Evolutionary conservation across 768 basidiomycete genomes (phyloP), one percentile per base, ranked within the genome.

Genomic region (Kondoa subrosea): DNA sequence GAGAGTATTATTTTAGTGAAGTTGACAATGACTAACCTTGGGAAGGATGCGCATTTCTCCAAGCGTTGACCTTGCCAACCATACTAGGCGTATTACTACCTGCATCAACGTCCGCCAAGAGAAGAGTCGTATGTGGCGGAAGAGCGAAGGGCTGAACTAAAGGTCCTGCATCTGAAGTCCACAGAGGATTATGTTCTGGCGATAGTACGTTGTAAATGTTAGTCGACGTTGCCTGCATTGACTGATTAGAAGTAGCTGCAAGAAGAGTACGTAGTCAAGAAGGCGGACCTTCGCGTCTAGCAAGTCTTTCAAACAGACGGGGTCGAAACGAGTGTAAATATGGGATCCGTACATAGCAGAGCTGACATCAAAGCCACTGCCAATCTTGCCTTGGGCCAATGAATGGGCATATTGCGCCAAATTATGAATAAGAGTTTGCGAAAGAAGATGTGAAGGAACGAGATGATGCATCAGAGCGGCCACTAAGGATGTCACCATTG

Each of bases 81-180:
- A 97, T 83, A 56, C 89, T 89, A 1, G 95, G 95, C 1, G 95
- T 96, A 74, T 96, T 89, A 72, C 88, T 92, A 12, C 95, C 95
- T 8, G 88, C 90, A 73, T 95, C 89, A 17, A 97, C 91, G 75
- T 99, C 95, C 29, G 92, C 95, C 26, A 99, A 81, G 78, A 97
- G 82, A 34, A 99, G 81, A 66, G 88, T 81, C 26, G 88, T 85
- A 64, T 85, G 78, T 0, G 88, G 89, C 1, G 95, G 95, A 34
- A 99, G 84, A 65, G 83, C 81, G 76, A 95, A 89, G 0, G 85
- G 82, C 66, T 80, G 78, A 15, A 87, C 81, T 33, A 74, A 76
- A 4, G 72, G 72, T 16, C 61, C 61, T 27, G 3, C 17, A 3
- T n/a, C 40, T 8, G 12, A 31, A 32, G 61, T 3, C 61, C 61